Evolutionary conservation across 1,284 basidiomycete species (phyloP), one percentile per base, ranked within the genome.

Genomic region (Malassezia pachydermatis): DNA sequence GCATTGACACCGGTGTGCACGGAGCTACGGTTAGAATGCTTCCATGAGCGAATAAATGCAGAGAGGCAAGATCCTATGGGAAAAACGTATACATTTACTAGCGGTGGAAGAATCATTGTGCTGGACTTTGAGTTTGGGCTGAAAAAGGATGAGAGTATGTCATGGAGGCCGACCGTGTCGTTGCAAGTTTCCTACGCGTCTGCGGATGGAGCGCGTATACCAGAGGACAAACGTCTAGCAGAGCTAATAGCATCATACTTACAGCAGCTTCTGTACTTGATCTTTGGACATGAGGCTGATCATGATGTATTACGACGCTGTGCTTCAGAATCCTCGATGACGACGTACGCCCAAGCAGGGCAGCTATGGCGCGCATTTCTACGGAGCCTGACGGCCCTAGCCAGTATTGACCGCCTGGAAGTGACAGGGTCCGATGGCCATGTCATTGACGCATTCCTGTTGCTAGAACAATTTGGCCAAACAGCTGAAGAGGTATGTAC

Each of bases 121-220:
- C 50, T 52, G 3, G 50, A 52, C 50, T 25, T 52, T 24, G 50
- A 47, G 39, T 19, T 52, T 7, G 45, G 34, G n/a, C 27, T 47
- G 7, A 5, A 2, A 6, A n/a, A n/a, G 20, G 22, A 20, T n/a
- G 22, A 28, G 25, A 5, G 10, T 30, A 20, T 20, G 29, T 3
- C 13, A 19, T 27, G n/a, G n/a, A 8, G 19, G 13, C 49, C 49
- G 3, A 22, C 34, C 23, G 44, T 51, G 30, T 25, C 24, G 9
- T 34, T 52, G 8, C 22, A 52, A 13, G 17, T 52, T 14, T 52
- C 50, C 10, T 52, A 45, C n/a, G 50, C 50, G 19, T 40, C 33
- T 32, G 39, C 19, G 10, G 37, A 37, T 20, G 11, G 1, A 17
- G 29, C 46, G 13, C n/a, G 13, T 2, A 5, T 20, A 17, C 25